These are phyloP conservation scores for Tolypocladium amazonense DNA, from an alignment of 2,329 filamentous ascomycete genomes.

Conservation along the genomic window DNA sequence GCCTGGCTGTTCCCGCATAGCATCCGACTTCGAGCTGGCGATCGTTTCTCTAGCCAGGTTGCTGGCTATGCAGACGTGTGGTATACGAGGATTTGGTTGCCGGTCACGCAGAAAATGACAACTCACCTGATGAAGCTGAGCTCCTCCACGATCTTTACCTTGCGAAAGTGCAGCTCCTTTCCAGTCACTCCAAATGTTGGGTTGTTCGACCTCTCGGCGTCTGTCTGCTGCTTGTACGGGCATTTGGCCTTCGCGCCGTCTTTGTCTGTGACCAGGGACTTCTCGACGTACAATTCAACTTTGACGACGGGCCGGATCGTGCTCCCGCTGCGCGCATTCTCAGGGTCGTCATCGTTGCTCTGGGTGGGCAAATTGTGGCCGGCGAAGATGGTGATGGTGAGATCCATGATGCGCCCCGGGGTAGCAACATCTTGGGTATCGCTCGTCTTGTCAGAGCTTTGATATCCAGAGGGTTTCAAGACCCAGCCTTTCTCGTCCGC, in stretches of 20 bases:
- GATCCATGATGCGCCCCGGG: conserved; percentile 45
- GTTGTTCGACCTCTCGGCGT: conserved; percentile 44
- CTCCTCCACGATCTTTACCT: conserved; percentile 51
- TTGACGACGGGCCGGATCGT: conserved; percentile 61
- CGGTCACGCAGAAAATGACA: background rate
- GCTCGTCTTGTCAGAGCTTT: conserved; percentile 31
- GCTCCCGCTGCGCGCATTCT: conserved; percentile 18
- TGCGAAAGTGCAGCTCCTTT: conserved; percentile 46
- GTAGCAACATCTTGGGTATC: conserved; percentile 34
- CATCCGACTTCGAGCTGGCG: no score
- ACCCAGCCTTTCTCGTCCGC: conserved; percentile 76
- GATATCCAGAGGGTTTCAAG: conserved; percentile 70
- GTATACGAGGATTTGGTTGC: background rate
- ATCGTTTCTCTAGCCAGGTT: background rate
- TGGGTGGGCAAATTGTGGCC: conserved; percentile 54
- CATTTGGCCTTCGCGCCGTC: conserved; percentile 30
- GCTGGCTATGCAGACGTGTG: background rate
- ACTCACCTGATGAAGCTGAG: conserved; percentile 64
- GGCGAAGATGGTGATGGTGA: conserved; percentile 64
- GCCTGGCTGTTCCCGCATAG: no score
- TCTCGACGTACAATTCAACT: conserved; percentile 73
- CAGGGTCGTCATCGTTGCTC: conserved; percentile 19
- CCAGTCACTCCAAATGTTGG: conserved; percentile 49
- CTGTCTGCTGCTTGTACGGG: conserved; percentile 50
- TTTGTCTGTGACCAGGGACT: conserved; percentile 23